Evolutionary conservation across 371 early-diverging fungal genomes (phyloP), one percentile per base, ranked within the genome.

Genomic region (Rhizomucor pusillus): DNA sequence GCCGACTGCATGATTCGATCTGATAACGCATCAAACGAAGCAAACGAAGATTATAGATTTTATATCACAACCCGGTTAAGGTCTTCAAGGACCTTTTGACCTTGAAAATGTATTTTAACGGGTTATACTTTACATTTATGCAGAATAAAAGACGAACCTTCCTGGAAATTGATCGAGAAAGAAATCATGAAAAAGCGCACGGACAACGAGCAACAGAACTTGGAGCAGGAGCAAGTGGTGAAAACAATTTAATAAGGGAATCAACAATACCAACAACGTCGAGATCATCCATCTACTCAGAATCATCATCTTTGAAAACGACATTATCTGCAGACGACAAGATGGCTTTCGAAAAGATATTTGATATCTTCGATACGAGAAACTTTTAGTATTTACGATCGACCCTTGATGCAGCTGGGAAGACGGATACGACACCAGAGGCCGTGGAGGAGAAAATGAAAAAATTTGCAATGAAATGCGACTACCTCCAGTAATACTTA

Each of bases 361-460:
- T 50, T 3, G 50, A 18, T 18, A 36, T 13, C 3, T 43, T 52
- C 14, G 25, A 52, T 29, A 25, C 7, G 22, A 10, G 14, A n/a
- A 52, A 52, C 4, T 52, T 52, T 16, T 52, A 44, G 53, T 7
- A 13, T 3, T 34, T 52, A 13, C 34, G 44, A 11, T 5, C 43
- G 14, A 52, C 53, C 25, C 25, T 34, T 10, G 29, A 18, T 1
- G 34, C 14, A 29, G 53, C 53, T 43, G n/a, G 0, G 3, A 43
- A 9, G 3, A 20, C 41, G 1, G 13, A 16, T 3, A n/a, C 19
- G 9, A 12, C 7, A 1, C 44, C 44, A 2, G 5, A 41, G 16
- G 22, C 53, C 2, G 53, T 52, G 5, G 53, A 52, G 18, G 44
- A 52, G 1, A 52, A 52, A 18, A 19, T 52, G 11, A 18, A 16